Conservation (phyloP, 768 basidiomycete species). For the Lepiota subincarnata region DNA sequence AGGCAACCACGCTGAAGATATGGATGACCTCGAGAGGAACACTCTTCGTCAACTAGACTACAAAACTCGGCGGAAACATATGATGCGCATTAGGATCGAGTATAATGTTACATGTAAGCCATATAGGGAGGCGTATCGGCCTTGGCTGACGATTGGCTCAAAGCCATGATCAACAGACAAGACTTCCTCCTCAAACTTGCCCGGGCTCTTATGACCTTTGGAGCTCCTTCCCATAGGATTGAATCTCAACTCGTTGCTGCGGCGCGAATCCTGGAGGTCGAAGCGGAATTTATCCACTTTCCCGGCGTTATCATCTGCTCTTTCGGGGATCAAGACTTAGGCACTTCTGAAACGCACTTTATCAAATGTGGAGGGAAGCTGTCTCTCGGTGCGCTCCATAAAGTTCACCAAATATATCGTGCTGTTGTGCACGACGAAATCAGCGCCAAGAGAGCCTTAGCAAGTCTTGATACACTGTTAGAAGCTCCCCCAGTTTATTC, state of each 20-base stretch:
- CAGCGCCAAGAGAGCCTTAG: constrained; percentile 72
- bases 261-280: constrained; percentile 83
- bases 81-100: constrained; percentile 62
- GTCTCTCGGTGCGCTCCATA: constrained; percentile 79
- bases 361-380: constrained; percentile 75
- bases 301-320: constrained; percentile 81
- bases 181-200: constrained; percentile 85
- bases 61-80: constrained; percentile 59
- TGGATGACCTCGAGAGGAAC: constrained; percentile 59
- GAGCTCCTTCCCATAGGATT: constrained; percentile 90
- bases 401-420: constrained; percentile 82
- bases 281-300: constrained; percentile 87
- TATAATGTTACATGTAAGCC: constrained; percentile 68
- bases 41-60: constrained; percentile 64
- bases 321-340: constrained; percentile 87
- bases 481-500: constrained; percentile 62
- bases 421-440: constrained; percentile 89
- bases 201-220: constrained; percentile 84
- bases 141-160: constrained; percentile 6
- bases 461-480: constrained; percentile 60
- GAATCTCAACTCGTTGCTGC: constrained; percentile 89
- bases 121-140: constrained; percentile 1
- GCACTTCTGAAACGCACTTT: constrained; percentile 86
- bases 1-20: constrained; percentile 49
- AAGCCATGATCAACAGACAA: constrained; percentile 78